Evolutionary conservation across 805 yeast species (phyloP), one percentile per base, ranked within the genome.

Genomic region (Blastobotrys terrestris): DNA sequence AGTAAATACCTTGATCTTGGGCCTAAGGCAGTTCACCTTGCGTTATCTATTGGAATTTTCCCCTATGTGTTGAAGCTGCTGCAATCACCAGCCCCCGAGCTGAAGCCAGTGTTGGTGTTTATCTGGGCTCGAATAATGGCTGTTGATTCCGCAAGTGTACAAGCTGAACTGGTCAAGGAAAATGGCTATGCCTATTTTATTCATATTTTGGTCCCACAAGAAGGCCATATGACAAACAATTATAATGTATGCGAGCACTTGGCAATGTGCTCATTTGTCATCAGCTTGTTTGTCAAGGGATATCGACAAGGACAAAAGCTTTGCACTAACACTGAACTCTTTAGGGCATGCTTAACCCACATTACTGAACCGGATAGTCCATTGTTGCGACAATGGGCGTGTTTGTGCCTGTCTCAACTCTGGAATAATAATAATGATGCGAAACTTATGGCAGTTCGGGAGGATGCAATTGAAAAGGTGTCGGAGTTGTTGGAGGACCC

Each of bases 91-190:
- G 97, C 98, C 0, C 95, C 88, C 22, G 98, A 94, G 63, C 74
- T 94, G 54, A 90, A 90, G 62, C 98, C 98, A 0, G 96, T 92
- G 2, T 71, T 94, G 53, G 94, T 94, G 1, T 94, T 92, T 63
- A 94, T 94, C 51, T 94, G 99, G 99, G 96, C 98, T 0, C 77
- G 98, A 59, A 89, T 94, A 19, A 89, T 94, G 94, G 91, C 97
- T 2, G 95, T 94, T 20, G 98, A 92, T 68, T 85, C 86, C 66
- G 79, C 81, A 58, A 85, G 86, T 62, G 88, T 96, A 2, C 99
- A 94, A 67, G 90, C 85, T 57, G 99, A 94, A 63, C 76, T 94
- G 31, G 79, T 94, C 58, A 91, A 91, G 61, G 98, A 92, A 63
- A 85, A 85, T 63, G 96, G 97, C 0, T 91, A 83, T 67, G 81